These are phyloP conservation scores for Fusarium sp. DNA, from an alignment of 2,329 filamentous ascomycete genomes.

Conservation along the genomic window DNA sequence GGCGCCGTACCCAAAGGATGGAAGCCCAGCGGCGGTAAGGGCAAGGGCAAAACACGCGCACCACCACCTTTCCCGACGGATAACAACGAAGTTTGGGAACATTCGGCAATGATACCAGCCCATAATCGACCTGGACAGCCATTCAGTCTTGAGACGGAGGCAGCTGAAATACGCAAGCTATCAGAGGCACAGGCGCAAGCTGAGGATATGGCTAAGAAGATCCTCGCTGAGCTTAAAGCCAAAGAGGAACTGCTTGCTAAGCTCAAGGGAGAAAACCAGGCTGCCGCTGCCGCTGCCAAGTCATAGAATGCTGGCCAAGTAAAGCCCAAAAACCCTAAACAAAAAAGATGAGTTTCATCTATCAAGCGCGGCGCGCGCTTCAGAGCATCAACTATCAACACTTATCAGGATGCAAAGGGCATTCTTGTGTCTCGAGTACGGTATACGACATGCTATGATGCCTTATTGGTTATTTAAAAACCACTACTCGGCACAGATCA, in stretches of 20 bases:
- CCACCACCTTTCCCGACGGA: conserved; percentile 53
- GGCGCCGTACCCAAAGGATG: conserved; percentile 69
- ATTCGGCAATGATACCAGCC: conserved; percentile 80
- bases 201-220: conserved; percentile 67
- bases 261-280: conserved; percentile 69
- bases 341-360: conserved; percentile 1
- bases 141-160: conserved; percentile 79
- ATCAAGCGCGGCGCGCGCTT: background rate
- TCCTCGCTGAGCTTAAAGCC: conserved; percentile 69
- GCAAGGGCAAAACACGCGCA: conserved; percentile 58
- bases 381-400: background rate
- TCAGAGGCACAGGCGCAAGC: conserved; percentile 73
- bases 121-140: conserved; percentile 73
- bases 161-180: conserved; percentile 69
- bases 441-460: background rate
- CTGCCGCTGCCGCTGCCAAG: conserved; percentile 51
- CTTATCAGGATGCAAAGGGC: background rate
- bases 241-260: conserved; percentile 71
- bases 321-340: conserved; percentile 3
- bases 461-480: background rate
- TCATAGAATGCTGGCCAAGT: conserved; percentile 41
- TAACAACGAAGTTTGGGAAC: conserved; percentile 67
- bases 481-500: background rate
- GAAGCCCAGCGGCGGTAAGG: conserved; percentile 63
- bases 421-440: background rate